phyloP scores from a whole-genome alignment of 805 yeast genomes.

The Dipodascus albidus region DNA sequence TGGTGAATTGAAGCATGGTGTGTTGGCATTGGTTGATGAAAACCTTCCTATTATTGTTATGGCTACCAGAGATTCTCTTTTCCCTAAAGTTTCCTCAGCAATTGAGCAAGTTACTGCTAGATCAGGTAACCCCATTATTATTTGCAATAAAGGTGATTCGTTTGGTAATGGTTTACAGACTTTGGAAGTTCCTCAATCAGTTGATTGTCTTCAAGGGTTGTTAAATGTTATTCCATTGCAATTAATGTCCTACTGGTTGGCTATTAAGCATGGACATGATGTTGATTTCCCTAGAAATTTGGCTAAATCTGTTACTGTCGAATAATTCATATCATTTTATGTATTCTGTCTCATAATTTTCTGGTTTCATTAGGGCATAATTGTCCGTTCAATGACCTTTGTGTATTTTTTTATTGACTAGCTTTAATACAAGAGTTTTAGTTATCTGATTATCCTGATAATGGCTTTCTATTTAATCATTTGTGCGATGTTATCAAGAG shows the following conservation, averaged over 20 bases:
- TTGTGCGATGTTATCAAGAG: no score
- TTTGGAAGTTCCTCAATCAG: conserved; percentile 88
- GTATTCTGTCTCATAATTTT: background rate
- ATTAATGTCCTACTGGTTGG: conserved; percentile 93
- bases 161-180: conserved; percentile 31
- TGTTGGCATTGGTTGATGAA: conserved; percentile 90
- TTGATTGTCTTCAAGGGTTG: conserved; percentile 95
- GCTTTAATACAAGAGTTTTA: background rate
- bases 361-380: background rate
- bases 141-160: conserved; percentile 74
- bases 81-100: conserved; percentile 92
- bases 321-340: conserved; percentile 32
- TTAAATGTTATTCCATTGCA: conserved; percentile 91
- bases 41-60: conserved; percentile 87
- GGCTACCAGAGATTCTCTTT: conserved; percentile 91
- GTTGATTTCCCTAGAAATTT: conserved; percentile 98
- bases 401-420: background rate
- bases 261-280: conserved; percentile 87
- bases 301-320: conserved; percentile 97
- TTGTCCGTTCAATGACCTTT: background rate
- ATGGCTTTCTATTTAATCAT: no score
- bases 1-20: conserved; percentile 98
- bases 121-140: conserved; percentile 90
- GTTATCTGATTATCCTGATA: no score
- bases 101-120: conserved; percentile 95